Evolutionary conservation across 2,329 filamentous ascomycete genomes (phyloP).

Genomic region (Aureobasidium sp.): DNA sequence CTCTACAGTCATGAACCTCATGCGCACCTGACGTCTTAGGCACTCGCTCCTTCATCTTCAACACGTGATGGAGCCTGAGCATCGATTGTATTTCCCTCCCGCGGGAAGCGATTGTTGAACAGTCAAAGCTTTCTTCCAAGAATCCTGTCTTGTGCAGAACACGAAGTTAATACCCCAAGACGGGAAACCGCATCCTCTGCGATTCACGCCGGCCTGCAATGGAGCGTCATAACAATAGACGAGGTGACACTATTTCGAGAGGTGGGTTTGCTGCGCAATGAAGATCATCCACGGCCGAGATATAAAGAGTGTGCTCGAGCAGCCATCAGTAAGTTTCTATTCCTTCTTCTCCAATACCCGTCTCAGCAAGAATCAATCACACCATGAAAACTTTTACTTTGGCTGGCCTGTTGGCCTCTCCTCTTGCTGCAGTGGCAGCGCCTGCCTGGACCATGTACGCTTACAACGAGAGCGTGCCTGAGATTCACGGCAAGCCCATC

Average conservation of each 20-base stretch:
- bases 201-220: background rate
- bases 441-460: slow-evolving; percentile 9
- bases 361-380: background rate
- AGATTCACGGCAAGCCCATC: slow-evolving; percentile 9
- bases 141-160: background rate
- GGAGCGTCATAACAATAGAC: background rate
- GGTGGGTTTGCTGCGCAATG: background rate
- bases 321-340: background rate
- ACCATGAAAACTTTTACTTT: slow-evolving; percentile 4
- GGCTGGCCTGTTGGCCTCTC: background rate
- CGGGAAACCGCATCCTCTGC: background rate
- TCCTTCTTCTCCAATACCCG: background rate
- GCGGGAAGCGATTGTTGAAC: background rate
- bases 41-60: background rate
- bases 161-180: background rate
- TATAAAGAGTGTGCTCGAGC: background rate
- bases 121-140: background rate
- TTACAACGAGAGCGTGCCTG: slow-evolving; percentile 6
- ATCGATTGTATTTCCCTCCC: background rate
- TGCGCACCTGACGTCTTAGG: background rate
- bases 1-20: background rate
- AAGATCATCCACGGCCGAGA: background rate
- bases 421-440: background rate
- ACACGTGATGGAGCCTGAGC: background rate
- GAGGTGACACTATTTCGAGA: background rate